Conservation (phyloP, 2,329 filamentous ascomycete genomes). For the Dactylellina parvicollis region DNA sequence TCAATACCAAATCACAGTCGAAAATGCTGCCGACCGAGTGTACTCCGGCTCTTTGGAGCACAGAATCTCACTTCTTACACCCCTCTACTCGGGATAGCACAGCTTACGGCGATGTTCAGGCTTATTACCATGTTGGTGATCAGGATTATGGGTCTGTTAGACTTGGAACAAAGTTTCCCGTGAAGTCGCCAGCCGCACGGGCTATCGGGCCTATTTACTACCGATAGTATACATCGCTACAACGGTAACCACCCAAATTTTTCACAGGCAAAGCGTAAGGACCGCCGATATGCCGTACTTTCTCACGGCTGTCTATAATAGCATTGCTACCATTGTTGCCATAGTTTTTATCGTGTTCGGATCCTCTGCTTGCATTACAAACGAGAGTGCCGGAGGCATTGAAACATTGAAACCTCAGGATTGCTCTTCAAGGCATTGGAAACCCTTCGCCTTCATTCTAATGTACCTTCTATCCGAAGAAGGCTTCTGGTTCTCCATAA, state of each 20-base stretch:
- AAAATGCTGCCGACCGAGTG: too few species aligned
- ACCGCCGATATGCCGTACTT: conserved; percentile 18
- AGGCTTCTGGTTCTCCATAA: conserved; percentile 27
- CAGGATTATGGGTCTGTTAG: neutral
- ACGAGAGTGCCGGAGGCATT: neutral
- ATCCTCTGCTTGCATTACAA: neutral
- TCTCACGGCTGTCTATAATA: conserved; percentile 31
- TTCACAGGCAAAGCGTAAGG: neutral
- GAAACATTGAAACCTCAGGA: neutral
- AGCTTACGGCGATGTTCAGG: too few species aligned
- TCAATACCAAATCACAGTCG: too few species aligned
- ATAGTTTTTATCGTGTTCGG: neutral
- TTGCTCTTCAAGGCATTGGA: conserved; percentile 16
- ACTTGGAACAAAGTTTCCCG: neutral
- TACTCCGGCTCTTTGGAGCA: too few species aligned
- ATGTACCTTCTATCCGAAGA: conserved; percentile 33
- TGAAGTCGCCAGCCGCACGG: neutral
- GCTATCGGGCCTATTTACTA: neutral
- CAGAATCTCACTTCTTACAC: too few species aligned
- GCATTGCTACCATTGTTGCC: neutral
- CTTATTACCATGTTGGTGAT: too few species aligned
- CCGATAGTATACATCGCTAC: conserved; percentile 6
- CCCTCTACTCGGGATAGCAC: too few species aligned
- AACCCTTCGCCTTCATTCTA: conserved; percentile 38
- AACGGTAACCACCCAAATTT: neutral